These are phyloP conservation scores for Macadamia tetraphylla DNA, from an alignment of 164 flowering plant species.

Conservation along the genomic window DNA sequence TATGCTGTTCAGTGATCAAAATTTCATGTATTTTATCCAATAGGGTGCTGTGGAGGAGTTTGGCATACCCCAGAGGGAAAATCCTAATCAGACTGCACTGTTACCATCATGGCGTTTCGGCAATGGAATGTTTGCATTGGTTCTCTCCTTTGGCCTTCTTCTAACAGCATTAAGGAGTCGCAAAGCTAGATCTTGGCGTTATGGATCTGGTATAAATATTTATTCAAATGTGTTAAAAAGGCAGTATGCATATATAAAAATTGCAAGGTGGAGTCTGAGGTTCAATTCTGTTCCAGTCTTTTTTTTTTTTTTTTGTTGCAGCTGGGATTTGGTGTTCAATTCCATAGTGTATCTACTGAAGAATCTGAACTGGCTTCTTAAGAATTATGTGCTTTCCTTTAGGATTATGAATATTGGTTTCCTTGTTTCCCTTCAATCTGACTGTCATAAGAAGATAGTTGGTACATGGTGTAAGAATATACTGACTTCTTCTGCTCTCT, in stretches of 20 bases:
- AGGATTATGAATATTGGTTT: background rate
- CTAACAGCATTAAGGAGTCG: slow-evolving; percentile 82
- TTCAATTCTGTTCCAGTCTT: too few relatives aligned
- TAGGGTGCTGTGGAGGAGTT: slow-evolving; percentile 93
- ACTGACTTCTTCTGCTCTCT: background rate
- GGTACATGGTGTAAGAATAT: background rate
- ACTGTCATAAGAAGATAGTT: background rate
- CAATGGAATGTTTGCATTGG: slow-evolving; percentile 96
- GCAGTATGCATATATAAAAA: background rate
- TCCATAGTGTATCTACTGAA: too few relatives aligned
- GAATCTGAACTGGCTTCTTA: too few relatives aligned
- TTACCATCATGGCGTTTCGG: slow-evolving; percentile 82
- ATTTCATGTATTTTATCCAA: slow-evolving; percentile 7
- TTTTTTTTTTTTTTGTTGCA: too few relatives aligned
- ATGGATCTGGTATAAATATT: slow-evolving; percentile 66
- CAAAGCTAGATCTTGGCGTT: slow-evolving; percentile 95
- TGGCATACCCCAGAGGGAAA: slow-evolving; percentile 69
- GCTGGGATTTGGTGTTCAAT: too few relatives aligned
- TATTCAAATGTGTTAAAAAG: background rate
- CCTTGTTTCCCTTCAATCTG: background rate
- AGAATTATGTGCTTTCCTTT: background rate
- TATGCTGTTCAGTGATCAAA: slow-evolving; percentile 1
- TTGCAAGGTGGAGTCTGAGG: background rate
- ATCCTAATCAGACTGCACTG: slow-evolving; percentile 48
- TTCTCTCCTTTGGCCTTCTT: slow-evolving; percentile 91